A percentile compares a stretch with the other conserved stretches of the same genome.
Conservation (phyloP, 2,329 filamentous ascomycete species). For the Aspergillus pseudoviridinutans region DNA sequence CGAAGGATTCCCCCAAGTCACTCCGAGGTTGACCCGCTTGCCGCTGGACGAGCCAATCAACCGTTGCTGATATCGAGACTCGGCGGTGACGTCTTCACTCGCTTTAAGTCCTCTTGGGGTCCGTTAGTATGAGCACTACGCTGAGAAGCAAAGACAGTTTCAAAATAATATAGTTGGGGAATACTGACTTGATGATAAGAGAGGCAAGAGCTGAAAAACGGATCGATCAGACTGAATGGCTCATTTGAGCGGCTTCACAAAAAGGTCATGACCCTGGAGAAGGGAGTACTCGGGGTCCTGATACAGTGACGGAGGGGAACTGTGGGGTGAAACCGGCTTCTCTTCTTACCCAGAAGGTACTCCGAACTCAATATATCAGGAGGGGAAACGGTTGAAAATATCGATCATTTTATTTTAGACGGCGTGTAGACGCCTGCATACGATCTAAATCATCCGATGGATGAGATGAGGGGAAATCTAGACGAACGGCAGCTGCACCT, state of each 20-base stretch:
- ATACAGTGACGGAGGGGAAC: background rate
- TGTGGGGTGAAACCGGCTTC: background rate
- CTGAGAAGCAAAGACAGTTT: background rate
- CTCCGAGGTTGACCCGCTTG: constrained; percentile 16
- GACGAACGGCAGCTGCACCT: no score
- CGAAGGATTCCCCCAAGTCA: constrained; percentile 1
- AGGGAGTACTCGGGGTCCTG: background rate
- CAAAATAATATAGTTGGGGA: background rate
- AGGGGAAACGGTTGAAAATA: background rate
- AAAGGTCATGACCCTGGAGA: no score
- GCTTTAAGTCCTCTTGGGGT: background rate
- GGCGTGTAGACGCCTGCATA: background rate
- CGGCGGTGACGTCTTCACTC: constrained; percentile 13
- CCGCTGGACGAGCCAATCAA: constrained; percentile 13
- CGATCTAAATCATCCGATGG: background rate
- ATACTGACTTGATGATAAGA: background rate
- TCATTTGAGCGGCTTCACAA: no score
- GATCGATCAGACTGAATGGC: background rate
- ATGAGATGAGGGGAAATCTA: background rate
- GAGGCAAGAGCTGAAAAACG: background rate
- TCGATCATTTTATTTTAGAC: no score
- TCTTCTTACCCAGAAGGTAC: background rate
- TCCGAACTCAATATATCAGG: background rate
- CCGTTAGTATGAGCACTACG: background rate
- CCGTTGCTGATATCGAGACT: constrained; percentile 10